Evolutionary conservation across 2,329 filamentous ascomycete species (phyloP).

Genomic region (Epichloe sp.): DNA sequence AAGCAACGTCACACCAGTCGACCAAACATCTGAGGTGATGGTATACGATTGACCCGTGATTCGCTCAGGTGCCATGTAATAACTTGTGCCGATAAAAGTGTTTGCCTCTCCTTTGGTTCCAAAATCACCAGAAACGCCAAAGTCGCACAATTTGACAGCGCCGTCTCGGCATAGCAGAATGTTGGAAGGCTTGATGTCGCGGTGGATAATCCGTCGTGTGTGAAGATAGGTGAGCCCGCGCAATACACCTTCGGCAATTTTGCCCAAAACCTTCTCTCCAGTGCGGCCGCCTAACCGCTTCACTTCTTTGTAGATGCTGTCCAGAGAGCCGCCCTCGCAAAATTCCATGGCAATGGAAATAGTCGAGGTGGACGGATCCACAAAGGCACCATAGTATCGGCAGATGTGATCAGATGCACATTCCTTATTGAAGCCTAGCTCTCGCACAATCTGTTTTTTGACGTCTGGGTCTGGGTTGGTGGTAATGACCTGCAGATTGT

Average conservation of each 20-base stretch:
- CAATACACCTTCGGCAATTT: slow-evolving; percentile 89
- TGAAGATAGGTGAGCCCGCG: slow-evolving; percentile 91
- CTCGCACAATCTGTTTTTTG: slow-evolving; percentile 95
- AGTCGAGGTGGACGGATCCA: slow-evolving; percentile 88
- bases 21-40: slow-evolving; percentile 98
- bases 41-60: slow-evolving; percentile 97
- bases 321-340: slow-evolving; percentile 89
- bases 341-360: slow-evolving; percentile 99
- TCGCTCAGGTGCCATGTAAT: slow-evolving; percentile 98
- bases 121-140: slow-evolving; percentile 94
- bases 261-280: slow-evolving; percentile 92
- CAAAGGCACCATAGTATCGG: slow-evolving; percentile 92
- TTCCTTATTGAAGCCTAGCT: slow-evolving; percentile 94
- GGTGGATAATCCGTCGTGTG: slow-evolving; percentile 91
- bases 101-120: slow-evolving; percentile 98
- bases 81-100: slow-evolving; percentile 96
- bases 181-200: slow-evolving; percentile 97
- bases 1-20: slow-evolving; percentile 87
- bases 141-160: slow-evolving; percentile 95
- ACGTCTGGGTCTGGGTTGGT: slow-evolving; percentile 96
- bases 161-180: slow-evolving; percentile 86
- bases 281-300: slow-evolving; percentile 90
- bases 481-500: slow-evolving; percentile 67
- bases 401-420: slow-evolving; percentile 95
- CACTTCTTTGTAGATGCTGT: slow-evolving; percentile 95